These are phyloP conservation scores for Verticillium alfalfae DNA, from an alignment of 2,329 filamentous ascomycete species.

Conservation along the genomic window DNA sequence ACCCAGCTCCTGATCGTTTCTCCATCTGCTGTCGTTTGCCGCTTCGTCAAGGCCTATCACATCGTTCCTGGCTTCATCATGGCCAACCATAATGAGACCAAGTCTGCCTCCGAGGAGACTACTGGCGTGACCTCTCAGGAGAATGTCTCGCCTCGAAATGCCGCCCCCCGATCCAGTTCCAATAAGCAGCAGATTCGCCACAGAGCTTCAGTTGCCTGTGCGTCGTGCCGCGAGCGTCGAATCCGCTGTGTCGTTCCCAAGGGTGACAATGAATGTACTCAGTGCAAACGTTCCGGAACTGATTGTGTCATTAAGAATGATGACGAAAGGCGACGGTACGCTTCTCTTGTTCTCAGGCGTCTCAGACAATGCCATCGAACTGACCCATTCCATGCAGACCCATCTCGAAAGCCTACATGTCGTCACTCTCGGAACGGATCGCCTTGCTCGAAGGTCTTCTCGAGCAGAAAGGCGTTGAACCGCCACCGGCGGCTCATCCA, in stretches of 20 bases:
- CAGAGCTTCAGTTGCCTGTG: slow-evolving; percentile 50
- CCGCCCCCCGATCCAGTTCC: slow-evolving; percentile 15
- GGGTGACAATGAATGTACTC: slow-evolving; percentile 43
- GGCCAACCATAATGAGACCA: slow-evolving; percentile 5
- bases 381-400: slow-evolving; percentile 28
- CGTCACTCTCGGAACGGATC: slow-evolving; percentile 49
- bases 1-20: too few relatives aligned
- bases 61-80: neutral
- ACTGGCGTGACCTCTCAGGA: slow-evolving; percentile 23
- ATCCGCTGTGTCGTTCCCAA: slow-evolving; percentile 48
- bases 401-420: slow-evolving; percentile 54
- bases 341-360: neutral
- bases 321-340: slow-evolving; percentile 48
- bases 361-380: slow-evolving; percentile 2
- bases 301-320: slow-evolving; percentile 53
- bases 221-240: slow-evolving; percentile 41
- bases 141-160: slow-evolving; percentile 24
- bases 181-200: slow-evolving; percentile 33
- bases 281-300: slow-evolving; percentile 44
- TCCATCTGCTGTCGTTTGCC: neutral
- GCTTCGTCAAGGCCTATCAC: neutral
- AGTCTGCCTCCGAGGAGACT: slow-evolving; percentile 11
- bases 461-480: slow-evolving; percentile 39
- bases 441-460: slow-evolving; percentile 46
- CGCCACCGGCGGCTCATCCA: slow-evolving; percentile 46